Conservation (phyloP, 2,329 filamentous ascomycete species). For the Pseudogymnoascus sp. region DNA sequence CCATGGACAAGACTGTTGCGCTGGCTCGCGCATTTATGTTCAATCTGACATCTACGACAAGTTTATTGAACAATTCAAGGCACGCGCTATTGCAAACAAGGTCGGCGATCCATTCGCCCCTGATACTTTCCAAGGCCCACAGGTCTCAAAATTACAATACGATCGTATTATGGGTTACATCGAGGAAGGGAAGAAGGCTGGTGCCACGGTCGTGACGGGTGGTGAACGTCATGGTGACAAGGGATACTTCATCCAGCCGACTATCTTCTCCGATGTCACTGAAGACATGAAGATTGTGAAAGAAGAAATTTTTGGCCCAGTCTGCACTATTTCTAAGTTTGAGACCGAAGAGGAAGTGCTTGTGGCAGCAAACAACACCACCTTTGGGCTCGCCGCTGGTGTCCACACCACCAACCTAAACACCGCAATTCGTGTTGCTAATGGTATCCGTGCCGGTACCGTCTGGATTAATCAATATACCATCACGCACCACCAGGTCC, state of each 20-base stretch:
- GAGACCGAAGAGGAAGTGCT: slow-evolving; percentile 59
- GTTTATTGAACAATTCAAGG: slow-evolving; percentile 58
- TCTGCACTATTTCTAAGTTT: slow-evolving; percentile 64
- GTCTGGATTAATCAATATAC: slow-evolving; percentile 46
- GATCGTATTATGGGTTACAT: slow-evolving; percentile 63
- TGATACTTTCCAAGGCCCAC: slow-evolving; percentile 63
- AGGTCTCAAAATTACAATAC: slow-evolving; percentile 60
- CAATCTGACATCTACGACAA: slow-evolving; percentile 63
- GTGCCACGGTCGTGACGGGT: slow-evolving; percentile 55
- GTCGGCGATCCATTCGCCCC: slow-evolving; percentile 59
- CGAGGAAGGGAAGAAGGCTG: slow-evolving; percentile 54
- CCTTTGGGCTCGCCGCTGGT: slow-evolving; percentile 59
- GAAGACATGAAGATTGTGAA: slow-evolving; percentile 67
- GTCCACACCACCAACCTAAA: slow-evolving; percentile 61
- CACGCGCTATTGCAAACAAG: slow-evolving; percentile 51
- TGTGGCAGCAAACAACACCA: slow-evolving; percentile 52
- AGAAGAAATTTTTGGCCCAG: slow-evolving; percentile 68
- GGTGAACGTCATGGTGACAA: slow-evolving; percentile 57
- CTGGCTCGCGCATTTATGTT: slow-evolving; percentile 60
- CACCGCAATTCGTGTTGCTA: slow-evolving; percentile 58
- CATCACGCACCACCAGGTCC: slow-evolving; percentile 55
- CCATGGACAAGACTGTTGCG: slow-evolving; percentile 41
- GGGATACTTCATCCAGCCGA: slow-evolving; percentile 66
- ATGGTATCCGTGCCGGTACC: slow-evolving; percentile 50
- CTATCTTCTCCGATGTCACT: slow-evolving; percentile 62